Evolutionary conservation across 306 rosid species (phyloP).

Genomic region (Glycine soja): DNA sequence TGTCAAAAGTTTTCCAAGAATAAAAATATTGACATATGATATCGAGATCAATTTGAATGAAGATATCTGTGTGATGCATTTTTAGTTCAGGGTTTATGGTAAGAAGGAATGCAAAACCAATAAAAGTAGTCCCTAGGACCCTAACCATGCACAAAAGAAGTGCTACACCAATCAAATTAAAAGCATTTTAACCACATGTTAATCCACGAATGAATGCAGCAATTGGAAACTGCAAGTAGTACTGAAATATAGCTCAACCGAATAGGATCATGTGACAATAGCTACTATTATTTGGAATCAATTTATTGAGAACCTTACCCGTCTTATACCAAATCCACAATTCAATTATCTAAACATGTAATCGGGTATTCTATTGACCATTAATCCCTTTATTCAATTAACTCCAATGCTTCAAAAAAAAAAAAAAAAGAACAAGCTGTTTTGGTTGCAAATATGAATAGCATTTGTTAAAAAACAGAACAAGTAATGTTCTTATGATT

Average conservation of each 20-base stretch:
- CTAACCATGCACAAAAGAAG: too few species aligned
- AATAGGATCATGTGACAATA: too few species aligned
- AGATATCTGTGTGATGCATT: neutral
- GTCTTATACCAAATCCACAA: neutral
- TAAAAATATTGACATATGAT: too few species aligned
- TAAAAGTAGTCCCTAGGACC: too few species aligned
- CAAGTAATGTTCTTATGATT: neutral
- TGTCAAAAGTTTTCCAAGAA: too few species aligned
- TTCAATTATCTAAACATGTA: neutral
- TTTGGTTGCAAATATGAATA: neutral
- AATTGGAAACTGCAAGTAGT: neutral
- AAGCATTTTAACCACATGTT: too few species aligned
- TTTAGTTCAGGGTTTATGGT: neutral
- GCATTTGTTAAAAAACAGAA: neutral
- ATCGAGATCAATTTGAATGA: neutral
- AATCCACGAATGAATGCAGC: too few species aligned
- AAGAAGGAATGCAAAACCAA: too few species aligned
- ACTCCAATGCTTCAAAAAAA: neutral
- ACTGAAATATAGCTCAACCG: neutral
- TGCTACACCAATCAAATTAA: too few species aligned
- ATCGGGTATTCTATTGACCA: neutral
- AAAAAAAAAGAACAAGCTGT: neutral
- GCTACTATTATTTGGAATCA: neutral
- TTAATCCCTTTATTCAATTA: neutral
- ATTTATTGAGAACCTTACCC: too few species aligned